Conservation (phyloP, 805 yeast species). For the Clavispora carvajalis region DNA sequence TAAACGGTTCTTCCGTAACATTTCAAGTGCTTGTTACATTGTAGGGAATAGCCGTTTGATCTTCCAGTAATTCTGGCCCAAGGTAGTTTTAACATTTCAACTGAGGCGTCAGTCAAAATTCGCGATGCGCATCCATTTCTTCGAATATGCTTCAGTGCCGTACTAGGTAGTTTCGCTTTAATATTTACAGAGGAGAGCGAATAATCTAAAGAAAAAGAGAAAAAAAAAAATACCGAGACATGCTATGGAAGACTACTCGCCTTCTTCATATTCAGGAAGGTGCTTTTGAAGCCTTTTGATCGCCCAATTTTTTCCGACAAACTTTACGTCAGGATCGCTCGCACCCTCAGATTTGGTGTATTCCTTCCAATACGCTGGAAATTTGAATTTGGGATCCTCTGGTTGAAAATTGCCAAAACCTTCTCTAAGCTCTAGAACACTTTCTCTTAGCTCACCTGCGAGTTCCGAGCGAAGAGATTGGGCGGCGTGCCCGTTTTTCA, state of each 20-base stretch:
- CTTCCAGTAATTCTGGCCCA: background rate
- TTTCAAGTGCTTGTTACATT: background rate
- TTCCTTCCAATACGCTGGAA: conserved; percentile 69
- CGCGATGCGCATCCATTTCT: background rate
- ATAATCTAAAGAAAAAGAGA: background rate
- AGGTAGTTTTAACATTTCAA: background rate
- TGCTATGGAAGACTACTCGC: background rate
- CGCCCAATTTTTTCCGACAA: conserved; percentile 83
- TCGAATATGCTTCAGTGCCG: background rate
- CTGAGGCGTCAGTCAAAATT: background rate
- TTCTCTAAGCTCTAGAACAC: conserved; percentile 47
- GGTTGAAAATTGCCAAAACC: conserved; percentile 39
- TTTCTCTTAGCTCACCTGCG: conserved; percentile 62
- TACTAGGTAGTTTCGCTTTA: background rate
- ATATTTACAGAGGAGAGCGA: background rate
- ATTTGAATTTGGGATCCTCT: conserved; percentile 66
- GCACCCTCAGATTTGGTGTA: conserved; percentile 62
- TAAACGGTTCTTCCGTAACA: background rate
- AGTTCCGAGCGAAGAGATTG: conserved; percentile 61
- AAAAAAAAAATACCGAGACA: background rate
- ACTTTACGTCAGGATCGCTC: conserved; percentile 62
- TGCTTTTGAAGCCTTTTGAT: conserved; percentile 60
- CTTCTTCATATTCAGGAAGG: conserved; percentile 21
- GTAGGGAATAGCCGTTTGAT: background rate
- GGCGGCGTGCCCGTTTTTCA: conserved; percentile 62